Percentiles rank a stretch among this genome's conserved stretches.
Evolutionary conservation across 2,329 filamentous ascomycete species (phyloP).

Genomic region (Helotiales sp.): DNA sequence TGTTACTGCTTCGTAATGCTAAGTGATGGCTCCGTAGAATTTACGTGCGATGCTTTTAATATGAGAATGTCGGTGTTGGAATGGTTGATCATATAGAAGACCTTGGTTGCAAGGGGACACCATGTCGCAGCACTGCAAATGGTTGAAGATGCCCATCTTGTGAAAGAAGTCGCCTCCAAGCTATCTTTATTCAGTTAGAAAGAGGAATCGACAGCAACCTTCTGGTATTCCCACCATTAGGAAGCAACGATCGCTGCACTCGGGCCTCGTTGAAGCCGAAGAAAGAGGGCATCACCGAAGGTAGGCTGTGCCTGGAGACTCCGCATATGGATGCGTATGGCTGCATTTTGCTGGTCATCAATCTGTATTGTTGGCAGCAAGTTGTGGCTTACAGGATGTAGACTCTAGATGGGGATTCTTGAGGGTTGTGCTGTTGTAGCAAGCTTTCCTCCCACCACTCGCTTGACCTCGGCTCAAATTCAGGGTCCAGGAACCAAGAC

Average conservation of each 20-base stretch:
- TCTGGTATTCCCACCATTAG: neutral
- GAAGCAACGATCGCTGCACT: slow-evolving; percentile 17
- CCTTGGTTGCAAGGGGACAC: slow-evolving; percentile 29
- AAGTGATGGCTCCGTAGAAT: neutral
- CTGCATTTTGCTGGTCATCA: slow-evolving; percentile 2
- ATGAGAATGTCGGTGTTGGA: too few species aligned
- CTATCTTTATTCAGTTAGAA: slow-evolving; percentile 24
- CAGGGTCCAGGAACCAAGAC: neutral
- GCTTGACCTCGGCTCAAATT: slow-evolving; percentile 2
- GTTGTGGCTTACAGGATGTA: neutral
- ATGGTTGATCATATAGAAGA: slow-evolving; percentile 22
- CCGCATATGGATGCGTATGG: slow-evolving; percentile 12
- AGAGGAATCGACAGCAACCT: neutral
- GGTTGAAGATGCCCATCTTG: slow-evolving; percentile 31
- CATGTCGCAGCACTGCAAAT: slow-evolving; percentile 18
- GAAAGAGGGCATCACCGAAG: neutral
- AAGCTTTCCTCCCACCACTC: neutral
- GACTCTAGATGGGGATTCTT: neutral
- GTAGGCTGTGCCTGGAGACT: slow-evolving; percentile 15
- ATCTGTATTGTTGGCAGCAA: slow-evolving; percentile 8
- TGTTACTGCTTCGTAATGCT: slow-evolving; percentile 10
- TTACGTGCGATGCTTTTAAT: slow-evolving; percentile 6
- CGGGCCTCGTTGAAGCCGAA: slow-evolving; percentile 21
- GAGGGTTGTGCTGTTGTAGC: neutral
- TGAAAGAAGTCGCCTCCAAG: slow-evolving; percentile 28